Percentiles rank a stretch among this genome's conserved stretches.
Evolutionary conservation across 768 basidiomycete genomes (phyloP).

Genomic region (Gymnopilus junonius): DNA sequence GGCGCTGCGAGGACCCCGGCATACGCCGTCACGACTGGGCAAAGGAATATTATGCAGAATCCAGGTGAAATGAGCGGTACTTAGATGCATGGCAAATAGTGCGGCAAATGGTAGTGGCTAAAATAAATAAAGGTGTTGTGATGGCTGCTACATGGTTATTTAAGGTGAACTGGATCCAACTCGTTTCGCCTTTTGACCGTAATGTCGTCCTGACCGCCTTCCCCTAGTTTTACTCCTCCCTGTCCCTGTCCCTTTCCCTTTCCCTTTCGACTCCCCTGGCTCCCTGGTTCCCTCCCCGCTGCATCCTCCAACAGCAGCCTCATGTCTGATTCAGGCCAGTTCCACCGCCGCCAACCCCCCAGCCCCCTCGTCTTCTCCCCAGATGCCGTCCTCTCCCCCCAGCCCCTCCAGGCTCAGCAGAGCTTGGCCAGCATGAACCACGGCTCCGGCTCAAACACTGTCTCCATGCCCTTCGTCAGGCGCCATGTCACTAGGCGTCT

Average conservation of each 20-base stretch:
- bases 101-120: not conserved
- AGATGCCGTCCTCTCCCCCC: conserved; percentile 61
- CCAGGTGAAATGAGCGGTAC: not conserved
- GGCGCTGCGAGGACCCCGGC: conserved; percentile 21
- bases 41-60: not conserved
- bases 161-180: not conserved
- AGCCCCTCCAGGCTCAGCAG: conserved; percentile 48
- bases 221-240: conserved; percentile 18
- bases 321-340: conserved; percentile 55
- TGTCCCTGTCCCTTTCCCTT: conserved; percentile 21
- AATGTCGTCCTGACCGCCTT: conserved; percentile 30
- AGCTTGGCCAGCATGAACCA: conserved; percentile 38
- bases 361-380: conserved; percentile 82
- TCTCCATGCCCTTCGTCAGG: conserved; percentile 91
- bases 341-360: conserved; percentile 65
- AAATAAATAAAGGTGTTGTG: not conserved
- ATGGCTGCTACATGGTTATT: conserved; percentile 2
- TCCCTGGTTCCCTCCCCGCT: conserved; percentile 19
- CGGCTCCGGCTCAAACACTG: conserved; percentile 67
- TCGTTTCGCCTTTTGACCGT: conserved; percentile 8
- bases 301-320: conserved; percentile 17
- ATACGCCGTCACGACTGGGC: conserved; percentile 16
- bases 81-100: not conserved
- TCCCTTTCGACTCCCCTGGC: conserved; percentile 16
- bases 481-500: conserved; percentile 93